A percentile compares a stretch with the other conserved stretches of the same genome.
Evolutionary conservation across 1,284 basidiomycete species (phyloP).

Genomic region (Testicularia cyperi): DNA sequence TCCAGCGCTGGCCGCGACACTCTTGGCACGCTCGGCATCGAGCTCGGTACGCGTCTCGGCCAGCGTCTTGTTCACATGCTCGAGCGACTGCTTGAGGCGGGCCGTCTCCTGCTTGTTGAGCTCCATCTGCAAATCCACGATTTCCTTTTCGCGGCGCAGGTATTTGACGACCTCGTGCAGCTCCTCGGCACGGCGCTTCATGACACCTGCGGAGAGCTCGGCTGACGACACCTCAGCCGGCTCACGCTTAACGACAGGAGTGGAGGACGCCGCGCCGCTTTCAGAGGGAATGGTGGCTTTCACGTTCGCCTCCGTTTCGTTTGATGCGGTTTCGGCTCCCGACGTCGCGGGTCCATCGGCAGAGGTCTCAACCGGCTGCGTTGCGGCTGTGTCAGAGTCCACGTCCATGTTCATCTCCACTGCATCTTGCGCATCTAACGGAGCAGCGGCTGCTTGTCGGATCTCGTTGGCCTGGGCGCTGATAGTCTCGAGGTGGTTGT

Average conservation of each 20-base stretch:
- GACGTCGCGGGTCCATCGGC: constrained; percentile 61
- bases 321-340: too few species aligned
- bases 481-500: constrained; percentile 82
- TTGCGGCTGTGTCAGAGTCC: constrained; percentile 8
- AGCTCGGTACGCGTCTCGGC: constrained; percentile 68
- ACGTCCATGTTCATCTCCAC: constrained; percentile 48
- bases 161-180: constrained; percentile 79
- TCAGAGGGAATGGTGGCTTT: too few species aligned
- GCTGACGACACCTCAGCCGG: too few species aligned
- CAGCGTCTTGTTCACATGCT: constrained; percentile 71
- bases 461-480: constrained; percentile 78
- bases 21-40: constrained; percentile 31
- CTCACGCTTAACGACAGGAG: too few species aligned
- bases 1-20: constrained; percentile 63
- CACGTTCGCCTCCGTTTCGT: too few species aligned
- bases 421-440: constrained; percentile 40
- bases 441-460: constrained; percentile 62
- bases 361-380: constrained; percentile 63
- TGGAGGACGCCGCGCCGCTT: too few species aligned
- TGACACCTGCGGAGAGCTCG: constrained; percentile 23
- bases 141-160: constrained; percentile 84
- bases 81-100: constrained; percentile 74
- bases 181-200: constrained; percentile 40
- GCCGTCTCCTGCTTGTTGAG: constrained; percentile 80
- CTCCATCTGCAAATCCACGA: constrained; percentile 81